Evolutionary conservation across 2,329 filamentous ascomycete species (phyloP).

Genomic region (Zymoseptoria brevis): DNA sequence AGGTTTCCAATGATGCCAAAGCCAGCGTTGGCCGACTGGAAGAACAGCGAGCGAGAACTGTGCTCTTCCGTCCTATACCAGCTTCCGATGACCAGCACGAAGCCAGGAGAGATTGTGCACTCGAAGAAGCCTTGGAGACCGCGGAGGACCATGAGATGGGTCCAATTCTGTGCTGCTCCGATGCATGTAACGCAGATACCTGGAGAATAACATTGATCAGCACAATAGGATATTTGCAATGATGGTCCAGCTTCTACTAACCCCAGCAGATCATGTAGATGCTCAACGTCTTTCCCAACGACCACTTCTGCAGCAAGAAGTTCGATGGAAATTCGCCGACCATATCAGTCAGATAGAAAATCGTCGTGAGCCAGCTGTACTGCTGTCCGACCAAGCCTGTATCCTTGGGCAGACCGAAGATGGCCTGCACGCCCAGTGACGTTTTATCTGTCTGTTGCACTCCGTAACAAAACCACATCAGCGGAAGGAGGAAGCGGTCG

Average conservation of each 20-base stretch:
- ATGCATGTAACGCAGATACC: slow-evolving; percentile 24
- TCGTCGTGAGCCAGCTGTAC: slow-evolving; percentile 36
- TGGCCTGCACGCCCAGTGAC: slow-evolving; percentile 32
- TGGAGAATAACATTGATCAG: not conserved
- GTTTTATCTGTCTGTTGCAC: slow-evolving; percentile 45
- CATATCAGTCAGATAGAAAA: slow-evolving; percentile 39
- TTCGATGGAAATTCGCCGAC: slow-evolving; percentile 32
- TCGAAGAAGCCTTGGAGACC: slow-evolving; percentile 33
- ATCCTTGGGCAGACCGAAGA: slow-evolving; percentile 44
- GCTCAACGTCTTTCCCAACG: slow-evolving; percentile 30
- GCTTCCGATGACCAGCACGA: slow-evolving; percentile 29
- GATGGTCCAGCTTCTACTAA: not conserved
- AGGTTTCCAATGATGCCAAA: slow-evolving; percentile 26
- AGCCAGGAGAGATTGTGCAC: slow-evolving; percentile 32
- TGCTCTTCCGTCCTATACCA: slow-evolving; percentile 33
- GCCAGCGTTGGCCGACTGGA: slow-evolving; percentile 32
- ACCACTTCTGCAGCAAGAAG: slow-evolving; percentile 29
- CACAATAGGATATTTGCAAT: too few relatives aligned
- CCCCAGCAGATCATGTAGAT: slow-evolving; percentile 31
- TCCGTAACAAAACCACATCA: slow-evolving; percentile 43
- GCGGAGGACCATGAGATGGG: slow-evolving; percentile 30
- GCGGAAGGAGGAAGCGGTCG: slow-evolving; percentile 39
- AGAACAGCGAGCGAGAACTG: slow-evolving; percentile 29
- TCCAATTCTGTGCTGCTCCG: slow-evolving; percentile 27
- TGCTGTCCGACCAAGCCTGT: slow-evolving; percentile 30